Evolutionary conservation across 139 green algal species (phyloP).

Genomic region (Haematococcus lacustris): DNA sequence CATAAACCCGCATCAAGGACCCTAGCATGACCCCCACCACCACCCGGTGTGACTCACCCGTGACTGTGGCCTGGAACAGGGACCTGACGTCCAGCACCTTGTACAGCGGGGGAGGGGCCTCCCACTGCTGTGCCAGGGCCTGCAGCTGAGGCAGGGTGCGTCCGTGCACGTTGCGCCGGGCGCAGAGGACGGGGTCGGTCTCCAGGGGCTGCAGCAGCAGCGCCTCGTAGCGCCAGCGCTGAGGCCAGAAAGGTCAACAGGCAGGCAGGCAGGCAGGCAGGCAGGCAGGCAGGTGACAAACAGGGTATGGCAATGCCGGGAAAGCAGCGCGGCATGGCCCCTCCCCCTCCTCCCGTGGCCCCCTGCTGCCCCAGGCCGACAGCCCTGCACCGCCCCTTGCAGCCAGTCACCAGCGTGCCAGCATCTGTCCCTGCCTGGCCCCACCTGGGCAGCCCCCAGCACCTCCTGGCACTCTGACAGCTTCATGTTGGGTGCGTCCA

Average conservation of each 20-base stretch:
- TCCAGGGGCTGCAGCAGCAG: conserved; percentile 43
- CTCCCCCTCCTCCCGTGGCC: not conserved
- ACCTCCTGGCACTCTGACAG: conserved; percentile 42
- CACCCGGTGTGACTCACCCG: too few relatives aligned
- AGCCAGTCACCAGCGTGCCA: too few relatives aligned
- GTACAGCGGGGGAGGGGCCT: not conserved
- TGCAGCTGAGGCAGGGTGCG: conserved; percentile 25
- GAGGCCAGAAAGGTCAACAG: not conserved
- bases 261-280: not conserved
- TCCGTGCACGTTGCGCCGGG: conserved; percentile 36
- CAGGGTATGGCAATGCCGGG: not conserved
- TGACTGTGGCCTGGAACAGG: not conserved
- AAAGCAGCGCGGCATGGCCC: not conserved
- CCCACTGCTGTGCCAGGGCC: not conserved
- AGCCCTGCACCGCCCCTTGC: not conserved
- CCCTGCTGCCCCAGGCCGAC: not conserved
- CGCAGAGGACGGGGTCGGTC: conserved; percentile 25
- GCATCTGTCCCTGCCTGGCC: too few relatives aligned
- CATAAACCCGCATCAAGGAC: too few relatives aligned
- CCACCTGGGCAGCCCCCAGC: conserved; percentile 49
- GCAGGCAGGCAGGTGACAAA: too few relatives aligned
- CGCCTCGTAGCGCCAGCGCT: conserved; percentile 52
- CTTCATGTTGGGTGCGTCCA: conserved; percentile 52
- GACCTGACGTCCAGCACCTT: not conserved
- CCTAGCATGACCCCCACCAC: too few relatives aligned